Evolutionary conservation across 768 basidiomycete genomes (phyloP).

Genomic region (Tylopilus plumbeoviolaceoides): DNA sequence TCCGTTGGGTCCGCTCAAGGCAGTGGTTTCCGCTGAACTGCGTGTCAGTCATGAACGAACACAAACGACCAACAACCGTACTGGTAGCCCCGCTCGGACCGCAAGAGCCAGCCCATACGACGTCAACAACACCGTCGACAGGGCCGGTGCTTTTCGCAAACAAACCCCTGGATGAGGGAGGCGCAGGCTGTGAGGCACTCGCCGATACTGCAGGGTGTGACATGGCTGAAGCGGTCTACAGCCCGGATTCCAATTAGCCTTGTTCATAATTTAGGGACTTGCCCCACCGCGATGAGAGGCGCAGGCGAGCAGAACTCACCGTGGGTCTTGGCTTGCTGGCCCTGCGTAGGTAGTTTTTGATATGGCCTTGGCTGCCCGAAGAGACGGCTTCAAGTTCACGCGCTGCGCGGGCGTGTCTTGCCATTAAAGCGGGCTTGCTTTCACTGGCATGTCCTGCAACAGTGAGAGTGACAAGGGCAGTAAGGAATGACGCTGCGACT

Average conservation of each 20-base stretch:
- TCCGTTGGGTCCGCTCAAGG: constrained; percentile 63
- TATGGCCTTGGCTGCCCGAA: not conserved
- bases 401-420: not conserved
- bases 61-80: constrained; percentile 29
- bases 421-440: constrained; percentile 1
- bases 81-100: constrained; percentile 47
- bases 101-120: constrained; percentile 35
- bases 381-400: not conserved
- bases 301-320: not conserved
- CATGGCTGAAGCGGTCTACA: not conserved
- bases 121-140: constrained; percentile 32
- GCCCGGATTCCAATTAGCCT: not conserved
- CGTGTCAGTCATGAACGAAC: constrained; percentile 2
- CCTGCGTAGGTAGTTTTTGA: not conserved
- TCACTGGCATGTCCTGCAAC: not conserved
- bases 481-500: not conserved
- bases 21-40: constrained; percentile 43
- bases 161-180: not conserved
- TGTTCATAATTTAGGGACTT: not conserved
- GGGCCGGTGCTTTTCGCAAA: not conserved
- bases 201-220: not conserved
- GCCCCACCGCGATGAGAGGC: not conserved
- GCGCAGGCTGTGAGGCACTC: not conserved
- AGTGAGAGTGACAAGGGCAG: not conserved
- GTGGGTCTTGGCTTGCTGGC: not conserved